Evolutionary conservation across 768 basidiomycete genomes (phyloP).

Genomic region (Mycena vulgaris): DNA sequence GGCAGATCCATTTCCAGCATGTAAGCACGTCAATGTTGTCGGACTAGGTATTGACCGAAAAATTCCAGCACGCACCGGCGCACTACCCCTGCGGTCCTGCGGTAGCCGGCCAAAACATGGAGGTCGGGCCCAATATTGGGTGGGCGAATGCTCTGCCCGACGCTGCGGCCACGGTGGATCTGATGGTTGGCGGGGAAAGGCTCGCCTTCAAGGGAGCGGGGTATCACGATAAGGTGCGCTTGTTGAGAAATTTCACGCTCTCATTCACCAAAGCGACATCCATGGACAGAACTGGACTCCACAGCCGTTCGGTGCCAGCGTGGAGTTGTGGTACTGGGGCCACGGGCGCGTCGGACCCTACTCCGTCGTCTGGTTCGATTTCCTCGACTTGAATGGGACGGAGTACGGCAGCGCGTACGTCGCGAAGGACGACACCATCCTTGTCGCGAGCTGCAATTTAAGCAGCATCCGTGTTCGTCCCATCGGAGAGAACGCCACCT

Average conservation of each 20-base stretch:
- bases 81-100: slow-evolving; percentile 38
- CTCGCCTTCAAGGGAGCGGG: slow-evolving; percentile 33
- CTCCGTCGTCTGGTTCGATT: slow-evolving; percentile 37
- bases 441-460: slow-evolving; percentile 1
- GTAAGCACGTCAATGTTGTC: background rate
- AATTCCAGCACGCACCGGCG: slow-evolving; percentile 27
- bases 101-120: slow-evolving; percentile 29
- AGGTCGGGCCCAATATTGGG: slow-evolving; percentile 32
- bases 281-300: slow-evolving; percentile 30
- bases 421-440: slow-evolving; percentile 13
- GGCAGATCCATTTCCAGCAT: slow-evolving; percentile 18
- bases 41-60: background rate
- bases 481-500: background rate
- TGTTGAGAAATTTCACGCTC: background rate
- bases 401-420: slow-evolving; percentile 31
- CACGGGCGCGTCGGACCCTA: slow-evolving; percentile 36
- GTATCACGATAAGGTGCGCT: slow-evolving; percentile 36
- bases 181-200: slow-evolving; percentile 24
- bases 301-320: slow-evolving; percentile 15
- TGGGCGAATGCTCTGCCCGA: slow-evolving; percentile 40
- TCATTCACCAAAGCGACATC: background rate
- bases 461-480: background rate
- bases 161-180: slow-evolving; percentile 29
- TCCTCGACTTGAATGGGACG: slow-evolving; percentile 19
- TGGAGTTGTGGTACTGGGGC: slow-evolving; percentile 34